Base-by-base conservation (phyloP, 192 early-diverging fungal genomes). In the Haplosporangium gracile region DNA sequence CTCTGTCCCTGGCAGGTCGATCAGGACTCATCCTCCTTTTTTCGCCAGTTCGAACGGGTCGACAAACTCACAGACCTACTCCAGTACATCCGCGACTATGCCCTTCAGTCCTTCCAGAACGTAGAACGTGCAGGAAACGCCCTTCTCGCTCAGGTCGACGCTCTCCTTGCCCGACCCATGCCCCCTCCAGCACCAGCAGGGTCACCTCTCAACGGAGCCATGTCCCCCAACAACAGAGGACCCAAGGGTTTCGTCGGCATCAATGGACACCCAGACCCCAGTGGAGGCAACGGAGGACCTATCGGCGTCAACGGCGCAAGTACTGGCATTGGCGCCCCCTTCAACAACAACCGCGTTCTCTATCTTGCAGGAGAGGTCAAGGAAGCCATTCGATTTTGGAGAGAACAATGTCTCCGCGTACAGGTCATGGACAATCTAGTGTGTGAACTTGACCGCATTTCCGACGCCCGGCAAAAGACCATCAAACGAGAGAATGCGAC, bases 351-450 rank as follows among this genome's bases (percentile, higher is more conserved):
- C 40, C 79, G 84, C 7, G 71, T 86, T 0, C 43, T 86, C 1
- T 74, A 71, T 18, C 39, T 81, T 18, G 84, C 84, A 26, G 84
- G 84, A 2, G 84, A 86, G 57, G 70, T 86, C 75, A 86, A 80
- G 43, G 84, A 86, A 38, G 84, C 84, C 10, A 81, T 86, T 39
- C 74, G 84, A 5, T 86, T 86, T 36, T 86, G 84, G 84, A 76
- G 84, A 29, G 84, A 86, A 32, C 84, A 86, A 20, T 86, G 79
- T 36, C n/a, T 77, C 13, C 77, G 63, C 45, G 79, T 76, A 34
- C 79, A 86, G n/a, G 49, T 69, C 1, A 36, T 86, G 60, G 79
- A 80, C 22, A 79, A 75, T 11, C 80, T 81, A 22, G 51, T 79
- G 15, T 77, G 76, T 57, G 84, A 86, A 36, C 29, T 86, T 32